Evolutionary conservation across 2,329 filamentous ascomycete genomes (phyloP).

Genomic region (Pleoardoris graminearum): DNA sequence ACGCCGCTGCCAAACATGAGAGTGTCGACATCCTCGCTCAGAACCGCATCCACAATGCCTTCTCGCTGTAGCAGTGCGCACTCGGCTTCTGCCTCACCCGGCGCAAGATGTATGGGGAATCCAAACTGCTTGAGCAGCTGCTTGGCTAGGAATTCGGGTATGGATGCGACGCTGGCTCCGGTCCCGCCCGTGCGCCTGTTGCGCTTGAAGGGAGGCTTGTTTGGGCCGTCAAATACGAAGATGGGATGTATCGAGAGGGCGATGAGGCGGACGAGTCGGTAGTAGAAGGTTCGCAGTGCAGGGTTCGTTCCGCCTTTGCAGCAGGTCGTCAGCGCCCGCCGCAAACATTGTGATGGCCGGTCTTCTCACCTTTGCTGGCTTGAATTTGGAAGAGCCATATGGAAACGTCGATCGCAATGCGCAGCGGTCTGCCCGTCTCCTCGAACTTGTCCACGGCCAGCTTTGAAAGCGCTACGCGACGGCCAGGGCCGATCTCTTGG

Average conservation of each 20-base stretch:
- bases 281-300: conserved; percentile 88
- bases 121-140: conserved; percentile 82
- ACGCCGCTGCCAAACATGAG: conserved; percentile 91
- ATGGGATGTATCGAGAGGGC: conserved; percentile 79
- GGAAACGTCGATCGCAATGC: conserved; percentile 89
- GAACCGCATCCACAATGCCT: conserved; percentile 75
- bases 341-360: no score
- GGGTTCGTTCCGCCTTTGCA: conserved; percentile 77
- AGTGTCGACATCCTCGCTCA: conserved; percentile 96
- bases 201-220: conserved; percentile 85
- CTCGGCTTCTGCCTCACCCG: conserved; percentile 94
- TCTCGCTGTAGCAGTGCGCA: conserved; percentile 82
- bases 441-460: conserved; percentile 79
- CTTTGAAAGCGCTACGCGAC: conserved; percentile 79
- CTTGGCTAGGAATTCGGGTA: conserved; percentile 78
- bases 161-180: conserved; percentile 63
- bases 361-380: conserved; percentile 70
- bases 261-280: conserved; percentile 78
- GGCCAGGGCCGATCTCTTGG: conserved; percentile 80
- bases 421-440: conserved; percentile 69
- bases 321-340: conserved; percentile 15
- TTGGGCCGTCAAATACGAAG: conserved; percentile 86
- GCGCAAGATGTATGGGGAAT: conserved; percentile 81
- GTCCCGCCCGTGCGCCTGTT: conserved; percentile 71
- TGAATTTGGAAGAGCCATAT: conserved; percentile 98